These are phyloP conservation scores for Gossypium schwendimanii DNA, from an alignment of 441 rosid species.

Conservation along the genomic window DNA sequence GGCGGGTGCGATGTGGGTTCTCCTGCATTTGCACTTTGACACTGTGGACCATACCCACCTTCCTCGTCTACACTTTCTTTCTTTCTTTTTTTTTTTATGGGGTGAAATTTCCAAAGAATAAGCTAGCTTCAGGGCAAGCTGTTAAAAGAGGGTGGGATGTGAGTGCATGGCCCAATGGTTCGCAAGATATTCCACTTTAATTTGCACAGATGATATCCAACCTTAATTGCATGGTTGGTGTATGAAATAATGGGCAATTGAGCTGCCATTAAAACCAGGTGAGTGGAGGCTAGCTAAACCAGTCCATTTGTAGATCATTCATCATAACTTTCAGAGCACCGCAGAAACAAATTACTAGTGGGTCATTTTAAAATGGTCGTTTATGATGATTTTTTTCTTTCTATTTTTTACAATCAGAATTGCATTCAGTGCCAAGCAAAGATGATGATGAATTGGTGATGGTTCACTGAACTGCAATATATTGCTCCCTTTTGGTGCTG, in stretches of 20 bases:
- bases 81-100: background rate
- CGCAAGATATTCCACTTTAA: background rate
- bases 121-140: background rate
- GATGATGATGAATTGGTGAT: background rate
- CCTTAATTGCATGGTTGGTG: slow-evolving; percentile 12
- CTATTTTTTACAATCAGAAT: background rate
- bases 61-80: background rate
- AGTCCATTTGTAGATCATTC: background rate
- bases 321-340: background rate
- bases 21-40: background rate
- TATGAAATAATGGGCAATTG: slow-evolving; percentile 3
- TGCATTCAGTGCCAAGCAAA: slow-evolving; percentile 4
- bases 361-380: background rate
- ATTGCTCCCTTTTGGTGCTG: background rate
- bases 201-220: background rate
- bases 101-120: background rate
- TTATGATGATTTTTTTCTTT: background rate
- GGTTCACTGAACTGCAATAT: background rate
- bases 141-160: background rate
- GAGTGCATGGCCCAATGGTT: background rate
- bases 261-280: background rate
- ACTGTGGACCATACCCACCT: slow-evolving; percentile 7
- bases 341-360: background rate
- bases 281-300: background rate
- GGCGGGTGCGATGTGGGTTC: slow-evolving; percentile 8